A percentile compares a stretch with the other conserved stretches of the same genome.
phyloP scores from a whole-genome alignment of 345 rosid species.

The Sonneratia alba region DNA sequence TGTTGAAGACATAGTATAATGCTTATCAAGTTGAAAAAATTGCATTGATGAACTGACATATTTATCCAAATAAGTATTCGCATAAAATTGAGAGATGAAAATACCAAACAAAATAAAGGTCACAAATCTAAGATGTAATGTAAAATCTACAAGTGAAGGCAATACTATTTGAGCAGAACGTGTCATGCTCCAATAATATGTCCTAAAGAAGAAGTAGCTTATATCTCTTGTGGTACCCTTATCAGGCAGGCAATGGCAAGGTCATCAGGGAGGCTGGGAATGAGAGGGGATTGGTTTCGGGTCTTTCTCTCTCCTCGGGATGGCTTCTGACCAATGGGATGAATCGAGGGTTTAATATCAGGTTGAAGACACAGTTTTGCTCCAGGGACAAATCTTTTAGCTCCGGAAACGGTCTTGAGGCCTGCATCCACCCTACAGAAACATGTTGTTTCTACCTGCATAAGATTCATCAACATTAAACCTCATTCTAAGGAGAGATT shows the following conservation, averaged over 20 bases:
- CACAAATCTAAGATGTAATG: not conserved
- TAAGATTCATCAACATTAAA: slow-evolving; percentile 8
- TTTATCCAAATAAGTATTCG: not conserved
- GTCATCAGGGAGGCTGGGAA: slow-evolving; percentile 74
- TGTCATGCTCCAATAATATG: not conserved
- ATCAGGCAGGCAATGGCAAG: slow-evolving; percentile 80
- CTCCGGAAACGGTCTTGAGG: slow-evolving; percentile 66
- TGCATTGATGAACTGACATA: not conserved
- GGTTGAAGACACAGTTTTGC: slow-evolving; percentile 66
- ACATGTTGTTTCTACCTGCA: slow-evolving; percentile 72
- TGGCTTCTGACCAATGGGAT: slow-evolving; percentile 50
- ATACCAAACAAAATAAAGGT: not conserved
- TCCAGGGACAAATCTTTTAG: slow-evolving; percentile 57
- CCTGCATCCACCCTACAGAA: slow-evolving; percentile 70
- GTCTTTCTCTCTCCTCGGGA: slow-evolving; percentile 44
- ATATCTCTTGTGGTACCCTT: slow-evolving; percentile 37
- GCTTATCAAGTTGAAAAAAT: not conserved
- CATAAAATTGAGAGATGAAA: not conserved
- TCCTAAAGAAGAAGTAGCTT: not conserved
- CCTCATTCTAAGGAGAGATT: not conserved
- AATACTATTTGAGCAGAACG: not conserved
- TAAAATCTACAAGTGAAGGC: not conserved
- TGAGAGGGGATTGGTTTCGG: slow-evolving; percentile 55
- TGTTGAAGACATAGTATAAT: not conserved
- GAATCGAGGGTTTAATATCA: slow-evolving; percentile 61